A percentile compares a stretch with the other conserved stretches of the same genome.
Conservation (phyloP, 306 rosid species). For the Morella rubra region DNA sequence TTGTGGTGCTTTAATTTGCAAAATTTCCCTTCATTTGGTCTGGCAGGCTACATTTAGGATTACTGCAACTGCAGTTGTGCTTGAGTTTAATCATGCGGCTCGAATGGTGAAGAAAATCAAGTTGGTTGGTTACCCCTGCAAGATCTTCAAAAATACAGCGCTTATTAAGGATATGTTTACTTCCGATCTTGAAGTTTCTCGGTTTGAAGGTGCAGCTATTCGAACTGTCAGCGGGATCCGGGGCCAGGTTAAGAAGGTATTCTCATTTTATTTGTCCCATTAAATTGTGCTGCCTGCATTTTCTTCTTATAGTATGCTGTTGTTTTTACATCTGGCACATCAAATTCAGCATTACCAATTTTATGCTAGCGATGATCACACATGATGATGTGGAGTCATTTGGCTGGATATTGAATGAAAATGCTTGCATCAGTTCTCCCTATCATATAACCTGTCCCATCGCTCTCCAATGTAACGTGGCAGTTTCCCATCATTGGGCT, state of each 20-base stretch:
- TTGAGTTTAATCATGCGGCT: conserved; percentile 81
- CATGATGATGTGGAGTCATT: not conserved
- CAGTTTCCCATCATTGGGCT: conserved; percentile 7
- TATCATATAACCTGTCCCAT: conserved; percentile 7
- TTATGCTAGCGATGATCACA: not conserved
- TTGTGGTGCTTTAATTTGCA: conserved; percentile 2
- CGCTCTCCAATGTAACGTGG: conserved; percentile 1
- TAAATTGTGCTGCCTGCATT: conserved; percentile 16
- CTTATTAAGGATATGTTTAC: conserved; percentile 88
- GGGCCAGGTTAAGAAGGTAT: conserved; percentile 97
- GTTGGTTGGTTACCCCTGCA: conserved; percentile 87
- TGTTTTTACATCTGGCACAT: not conserved
- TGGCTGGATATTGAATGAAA: not conserved
- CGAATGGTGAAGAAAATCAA: conserved; percentile 85
- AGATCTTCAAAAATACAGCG: conserved; percentile 94
- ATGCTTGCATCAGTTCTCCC: conserved; percentile 5
- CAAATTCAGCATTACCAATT: not conserved
- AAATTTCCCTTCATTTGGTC: conserved; percentile 33
- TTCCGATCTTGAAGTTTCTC: conserved; percentile 92
- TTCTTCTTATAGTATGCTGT: not conserved
- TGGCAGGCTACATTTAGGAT: conserved; percentile 80
- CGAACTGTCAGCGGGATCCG: conserved; percentile 90
- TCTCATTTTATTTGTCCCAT: conserved; percentile 27
- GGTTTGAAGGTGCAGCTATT: conserved; percentile 92
- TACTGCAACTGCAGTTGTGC: conserved; percentile 84